Evolutionary conservation across 805 yeast species (phyloP).

Genomic region (Zygosaccharomyces lentus): DNA sequence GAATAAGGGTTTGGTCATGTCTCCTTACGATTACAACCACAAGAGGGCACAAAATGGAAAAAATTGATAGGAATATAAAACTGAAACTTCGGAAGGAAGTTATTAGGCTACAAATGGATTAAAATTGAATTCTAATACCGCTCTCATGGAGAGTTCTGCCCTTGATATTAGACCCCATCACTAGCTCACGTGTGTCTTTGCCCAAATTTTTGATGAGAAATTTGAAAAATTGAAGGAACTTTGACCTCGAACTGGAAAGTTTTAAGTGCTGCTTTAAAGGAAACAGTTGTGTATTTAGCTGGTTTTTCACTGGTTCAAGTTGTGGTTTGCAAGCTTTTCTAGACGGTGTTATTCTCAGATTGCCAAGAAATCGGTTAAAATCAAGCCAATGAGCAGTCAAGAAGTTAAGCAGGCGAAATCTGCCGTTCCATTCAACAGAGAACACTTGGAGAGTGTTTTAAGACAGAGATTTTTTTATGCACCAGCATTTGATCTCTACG

Average conservation of each 20-base stretch:
- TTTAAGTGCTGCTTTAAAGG: not conserved
- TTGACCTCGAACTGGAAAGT: not conserved
- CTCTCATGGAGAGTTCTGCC: not conserved
- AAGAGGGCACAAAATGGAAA: conserved; percentile 24
- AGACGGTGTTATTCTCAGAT: conserved; percentile 30
- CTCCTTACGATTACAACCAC: conserved; percentile 67
- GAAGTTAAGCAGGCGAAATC: conserved; percentile 31
- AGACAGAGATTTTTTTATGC: conserved; percentile 97
- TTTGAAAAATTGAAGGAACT: conserved; percentile 1
- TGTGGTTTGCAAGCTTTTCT: conserved; percentile 22
- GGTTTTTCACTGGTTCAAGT: conserved; percentile 11
- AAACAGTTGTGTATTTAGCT: not conserved
- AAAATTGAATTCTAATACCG: not conserved
- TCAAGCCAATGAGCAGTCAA: conserved; percentile 33
- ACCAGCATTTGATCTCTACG: conserved; percentile 95
- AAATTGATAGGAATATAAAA: not conserved
- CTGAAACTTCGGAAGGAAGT: not conserved
- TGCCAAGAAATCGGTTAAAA: conserved; percentile 27
- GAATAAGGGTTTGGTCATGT: conserved; percentile 85
- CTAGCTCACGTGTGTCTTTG: not conserved
- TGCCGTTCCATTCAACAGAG: conserved; percentile 63
- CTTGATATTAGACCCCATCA: not conserved
- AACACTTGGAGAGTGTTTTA: conserved; percentile 79
- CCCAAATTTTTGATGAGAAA: not conserved
- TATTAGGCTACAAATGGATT: not conserved